A percentile compares a stretch with the other conserved stretches of the same genome.
phyloP scores from a whole-genome alignment of 208 protist species.

The Balamuthia mandrillaris region DNA sequence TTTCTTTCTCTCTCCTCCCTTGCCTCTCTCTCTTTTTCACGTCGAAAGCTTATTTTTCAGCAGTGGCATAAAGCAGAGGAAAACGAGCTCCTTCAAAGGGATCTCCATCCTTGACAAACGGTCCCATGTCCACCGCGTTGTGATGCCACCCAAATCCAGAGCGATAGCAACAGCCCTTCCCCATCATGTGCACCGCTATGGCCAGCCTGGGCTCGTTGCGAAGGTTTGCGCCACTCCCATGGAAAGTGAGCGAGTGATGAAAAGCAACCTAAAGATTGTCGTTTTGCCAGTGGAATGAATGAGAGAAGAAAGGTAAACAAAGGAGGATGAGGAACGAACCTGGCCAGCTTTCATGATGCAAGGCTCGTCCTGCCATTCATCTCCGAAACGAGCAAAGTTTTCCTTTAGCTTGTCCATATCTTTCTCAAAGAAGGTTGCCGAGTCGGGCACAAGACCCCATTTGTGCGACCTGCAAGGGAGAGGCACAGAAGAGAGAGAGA shows the following conservation, averaged over 20 bases:
- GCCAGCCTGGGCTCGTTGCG: not conserved
- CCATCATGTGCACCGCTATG: not conserved
- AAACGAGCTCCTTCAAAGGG: too few relatives aligned
- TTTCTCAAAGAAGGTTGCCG: slow-evolving; percentile 1
- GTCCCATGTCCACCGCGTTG: not conserved
- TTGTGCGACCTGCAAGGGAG: not conserved
- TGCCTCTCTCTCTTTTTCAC: too few relatives aligned
- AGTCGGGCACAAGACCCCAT: not conserved
- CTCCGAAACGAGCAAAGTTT: not conserved
- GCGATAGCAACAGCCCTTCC: not conserved
- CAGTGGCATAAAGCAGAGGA: too few relatives aligned
- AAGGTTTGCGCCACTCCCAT: not conserved
- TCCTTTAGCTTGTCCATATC: not conserved
- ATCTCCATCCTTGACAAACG: not conserved
- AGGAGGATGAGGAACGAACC: not conserved
- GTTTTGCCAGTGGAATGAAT: too few relatives aligned
- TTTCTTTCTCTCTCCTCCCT: too few relatives aligned
- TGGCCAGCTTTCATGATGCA: slow-evolving; percentile 16
- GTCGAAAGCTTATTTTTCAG: too few relatives aligned
- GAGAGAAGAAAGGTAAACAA: too few relatives aligned
- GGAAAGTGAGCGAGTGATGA: not conserved
- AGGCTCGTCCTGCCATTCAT: not conserved
- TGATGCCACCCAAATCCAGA: not conserved
- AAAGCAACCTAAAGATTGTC: not conserved
- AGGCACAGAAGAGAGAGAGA: not conserved